A percentile compares a stretch with the other conserved stretches of the same genome.
Evolutionary conservation across 768 basidiomycete species (phyloP).

Genomic region (Boletus sp.): DNA sequence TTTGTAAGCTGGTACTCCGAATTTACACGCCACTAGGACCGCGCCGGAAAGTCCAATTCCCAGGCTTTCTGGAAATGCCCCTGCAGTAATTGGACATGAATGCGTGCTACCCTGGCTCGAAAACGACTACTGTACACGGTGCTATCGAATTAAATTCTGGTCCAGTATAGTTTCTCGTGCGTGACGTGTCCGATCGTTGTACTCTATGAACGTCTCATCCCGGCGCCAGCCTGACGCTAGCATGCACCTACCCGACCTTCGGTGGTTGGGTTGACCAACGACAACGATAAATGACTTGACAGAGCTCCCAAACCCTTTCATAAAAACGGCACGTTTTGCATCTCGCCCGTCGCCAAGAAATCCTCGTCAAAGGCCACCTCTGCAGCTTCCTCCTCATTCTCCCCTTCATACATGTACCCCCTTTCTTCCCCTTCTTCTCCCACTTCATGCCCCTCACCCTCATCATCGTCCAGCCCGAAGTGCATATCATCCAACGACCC

Average conservation of each 20-base stretch:
- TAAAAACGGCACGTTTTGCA: conserved; percentile 73
- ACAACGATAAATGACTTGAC: neutral
- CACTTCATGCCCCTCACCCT: conserved; percentile 37
- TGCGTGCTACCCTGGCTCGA: neutral
- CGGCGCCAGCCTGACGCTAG: neutral
- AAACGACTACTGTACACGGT: neutral
- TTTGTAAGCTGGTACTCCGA: no score
- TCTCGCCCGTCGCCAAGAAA: conserved; percentile 76
- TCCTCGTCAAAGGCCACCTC: conserved; percentile 81
- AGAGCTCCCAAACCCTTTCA: conserved; percentile 22
- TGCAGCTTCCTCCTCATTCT: conserved; percentile 60
- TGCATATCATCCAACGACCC: conserved; percentile 70
- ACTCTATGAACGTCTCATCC: neutral
- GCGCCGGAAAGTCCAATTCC: no score
- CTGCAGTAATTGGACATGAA: neutral
- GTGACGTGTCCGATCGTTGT: conserved; percentile 1
- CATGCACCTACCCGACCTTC: neutral
- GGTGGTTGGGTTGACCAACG: neutral
- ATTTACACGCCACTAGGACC: no score
- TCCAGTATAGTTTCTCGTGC: neutral
- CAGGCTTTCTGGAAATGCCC: no score
- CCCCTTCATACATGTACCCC: conserved; percentile 34
- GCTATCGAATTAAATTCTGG: neutral
- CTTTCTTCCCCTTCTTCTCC: conserved; percentile 33
- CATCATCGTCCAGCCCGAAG: conserved; percentile 55